Base-by-base conservation (phyloP, 108 stramenopile genomes). In the Skeletonema potamos region DNA sequence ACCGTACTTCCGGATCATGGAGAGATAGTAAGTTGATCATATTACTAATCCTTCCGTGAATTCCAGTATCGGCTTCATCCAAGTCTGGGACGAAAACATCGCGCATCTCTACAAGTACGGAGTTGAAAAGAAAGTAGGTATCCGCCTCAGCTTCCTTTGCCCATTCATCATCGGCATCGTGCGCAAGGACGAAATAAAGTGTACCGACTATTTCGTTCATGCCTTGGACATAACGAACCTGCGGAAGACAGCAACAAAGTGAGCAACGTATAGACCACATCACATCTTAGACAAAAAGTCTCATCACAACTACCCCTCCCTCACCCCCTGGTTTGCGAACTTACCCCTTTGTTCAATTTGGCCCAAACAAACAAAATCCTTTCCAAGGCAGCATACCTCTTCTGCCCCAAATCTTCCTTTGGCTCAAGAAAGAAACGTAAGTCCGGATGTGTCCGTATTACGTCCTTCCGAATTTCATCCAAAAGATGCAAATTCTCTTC, bases 131-230 rank as follows among this genome's bases (percentile, higher is more conserved):
- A 76, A 89, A 96, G 68, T 96, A 96, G 1, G 97, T 88, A 76
- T 97, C 96, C 15, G 91, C 96, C 75, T 98, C 97, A n/a, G 91
- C 89, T 33, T 91, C 66, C 20, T 70, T 64, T 13, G 91, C 85
- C 93, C 93, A 94, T 22, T 83, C 84, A 43, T 84, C 83, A 62
- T 85, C 86, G 29, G 71, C 63, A 61, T 95, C 93, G 43, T 91
- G 90, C 6, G 92, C 94, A n/a, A 97, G 64, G 3, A 97, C 96
- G 58, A 93, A 97, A 77, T 93, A 94, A 0, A 98, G 76, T 8
- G 96, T 95, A 12, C 89, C 96, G 6, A 93, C 88, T 56, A 99
- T 89, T 79, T 99, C 98, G 63, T 99, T 99, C 98, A 99, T 99
- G 26, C 98, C 98, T 73, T 99, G 98, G 27, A 97, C 96, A 64